Evolutionary conservation across 495 filamentous ascomycete species (phyloP).

Genomic region (Neurospora cerealis): DNA sequence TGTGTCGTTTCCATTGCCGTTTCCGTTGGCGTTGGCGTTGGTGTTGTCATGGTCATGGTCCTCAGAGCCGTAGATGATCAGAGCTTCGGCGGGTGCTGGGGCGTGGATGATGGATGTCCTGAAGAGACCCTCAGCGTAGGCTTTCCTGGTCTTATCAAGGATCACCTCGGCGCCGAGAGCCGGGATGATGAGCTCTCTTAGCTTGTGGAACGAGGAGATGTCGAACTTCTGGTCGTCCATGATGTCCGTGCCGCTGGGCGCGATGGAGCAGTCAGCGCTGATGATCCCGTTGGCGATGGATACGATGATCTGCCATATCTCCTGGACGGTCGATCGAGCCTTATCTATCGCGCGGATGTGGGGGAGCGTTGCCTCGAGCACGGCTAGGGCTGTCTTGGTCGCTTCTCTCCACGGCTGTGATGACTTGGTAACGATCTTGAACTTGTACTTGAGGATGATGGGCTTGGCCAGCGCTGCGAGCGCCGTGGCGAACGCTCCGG

Average conservation of each 20-base stretch:
- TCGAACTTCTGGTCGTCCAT: constrained; percentile 66
- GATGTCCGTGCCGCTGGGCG: constrained; percentile 32
- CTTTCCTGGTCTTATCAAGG: constrained; percentile 53
- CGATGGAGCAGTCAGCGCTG: constrained; percentile 41
- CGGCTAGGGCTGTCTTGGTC: constrained; percentile 54
- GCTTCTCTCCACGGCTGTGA: constrained; percentile 69
- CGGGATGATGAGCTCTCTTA: constrained; percentile 65
- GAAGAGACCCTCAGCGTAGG: constrained; percentile 72
- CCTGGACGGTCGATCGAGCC: constrained; percentile 29
- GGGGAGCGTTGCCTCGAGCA: constrained; percentile 58
- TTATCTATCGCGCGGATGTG: constrained; percentile 49
- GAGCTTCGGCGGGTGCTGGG: constrained; percentile 53
- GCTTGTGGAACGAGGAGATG: constrained; percentile 56
- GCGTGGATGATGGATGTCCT: constrained; percentile 70
- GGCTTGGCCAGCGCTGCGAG: constrained; percentile 56
- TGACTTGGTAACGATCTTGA: constrained; percentile 44
- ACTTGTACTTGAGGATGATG: constrained; percentile 66
- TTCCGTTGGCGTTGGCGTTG: constrained; percentile 5
- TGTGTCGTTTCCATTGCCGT: constrained; percentile 15
- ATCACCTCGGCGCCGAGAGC: constrained; percentile 56
- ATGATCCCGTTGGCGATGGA: constrained; percentile 50
- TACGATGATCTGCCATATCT: constrained; percentile 52
- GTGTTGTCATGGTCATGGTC: not conserved
- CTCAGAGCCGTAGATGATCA: constrained; percentile 26
- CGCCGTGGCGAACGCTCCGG: constrained; percentile 47